phyloP scores from a whole-genome alignment of 768 basidiomycete genomes.

The Gyrodon lividus region DNA sequence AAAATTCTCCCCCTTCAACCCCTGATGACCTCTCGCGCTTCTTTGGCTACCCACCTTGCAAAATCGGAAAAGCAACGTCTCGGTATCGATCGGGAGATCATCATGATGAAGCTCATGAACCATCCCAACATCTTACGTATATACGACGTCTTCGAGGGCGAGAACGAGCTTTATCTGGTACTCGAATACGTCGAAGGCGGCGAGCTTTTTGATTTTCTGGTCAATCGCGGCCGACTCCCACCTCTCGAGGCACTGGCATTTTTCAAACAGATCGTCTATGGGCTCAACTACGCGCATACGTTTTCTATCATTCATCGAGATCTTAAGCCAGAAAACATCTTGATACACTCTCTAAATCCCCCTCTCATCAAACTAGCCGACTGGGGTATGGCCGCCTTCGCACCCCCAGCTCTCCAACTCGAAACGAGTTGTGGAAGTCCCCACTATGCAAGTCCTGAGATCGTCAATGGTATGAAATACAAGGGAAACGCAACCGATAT shows the following conservation, averaged over 20 bases:
- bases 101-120: slow-evolving; percentile 99
- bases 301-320: slow-evolving; percentile 99
- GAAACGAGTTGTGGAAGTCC: slow-evolving; percentile 97
- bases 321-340: slow-evolving; percentile 95
- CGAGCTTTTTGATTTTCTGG: slow-evolving; percentile 95
- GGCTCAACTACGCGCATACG: slow-evolving; percentile 93
- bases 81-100: slow-evolving; percentile 91
- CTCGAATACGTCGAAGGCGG: slow-evolving; percentile 96
- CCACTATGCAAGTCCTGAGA: slow-evolving; percentile 96
- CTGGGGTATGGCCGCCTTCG: slow-evolving; percentile 98
- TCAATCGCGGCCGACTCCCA: slow-evolving; percentile 80
- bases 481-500: slow-evolving; percentile 90
- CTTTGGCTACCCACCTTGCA: slow-evolving; percentile 61
- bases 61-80: slow-evolving; percentile 81
- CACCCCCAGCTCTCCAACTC: slow-evolving; percentile 77
- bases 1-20: slow-evolving; percentile 91
- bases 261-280: slow-evolving; percentile 95
- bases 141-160: slow-evolving; percentile 94
- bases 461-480: slow-evolving; percentile 88
- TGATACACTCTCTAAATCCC: slow-evolving; percentile 79
- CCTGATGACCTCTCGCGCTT: slow-evolving; percentile 68
- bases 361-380: slow-evolving; percentile 94
- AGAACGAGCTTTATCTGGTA: slow-evolving; percentile 86
- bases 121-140: slow-evolving; percentile 96
- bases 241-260: slow-evolving; percentile 82